These are phyloP conservation scores for Boechera stricta DNA, from an alignment of 345 rosid species.

Conservation along the genomic window DNA sequence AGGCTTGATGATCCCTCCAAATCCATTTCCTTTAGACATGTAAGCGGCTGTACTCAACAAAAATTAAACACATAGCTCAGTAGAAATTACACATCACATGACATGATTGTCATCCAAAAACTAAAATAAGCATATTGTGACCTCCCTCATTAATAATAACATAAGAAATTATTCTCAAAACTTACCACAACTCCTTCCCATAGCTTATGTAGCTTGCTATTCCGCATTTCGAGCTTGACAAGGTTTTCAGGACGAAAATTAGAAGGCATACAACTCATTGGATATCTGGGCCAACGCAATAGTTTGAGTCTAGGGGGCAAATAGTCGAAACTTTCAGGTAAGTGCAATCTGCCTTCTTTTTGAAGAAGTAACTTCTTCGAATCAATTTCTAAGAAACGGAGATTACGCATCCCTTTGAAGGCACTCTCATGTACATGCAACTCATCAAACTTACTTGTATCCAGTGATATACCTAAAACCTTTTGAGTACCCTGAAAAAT, in stretches of 20 bases:
- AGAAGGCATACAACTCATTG: slow-evolving; percentile 13
- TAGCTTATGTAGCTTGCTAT: not conserved
- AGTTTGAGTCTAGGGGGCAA: no score
- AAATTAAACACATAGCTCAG: not conserved
- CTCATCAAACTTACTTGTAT: no score
- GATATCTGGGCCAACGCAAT: slow-evolving; percentile 8
- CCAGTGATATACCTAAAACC: no score
- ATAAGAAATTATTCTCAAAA: not conserved
- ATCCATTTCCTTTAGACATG: not conserved
- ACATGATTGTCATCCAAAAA: not conserved
- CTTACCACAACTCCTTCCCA: slow-evolving; percentile 33
- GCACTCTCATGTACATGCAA: no score
- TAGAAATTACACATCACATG: not conserved
- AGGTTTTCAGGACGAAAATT: not conserved
- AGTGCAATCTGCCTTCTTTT: no score
- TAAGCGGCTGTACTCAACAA: not conserved
- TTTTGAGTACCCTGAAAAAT: no score
- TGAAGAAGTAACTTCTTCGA: no score
- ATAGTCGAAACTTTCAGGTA: no score
- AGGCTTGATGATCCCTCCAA: not conserved
- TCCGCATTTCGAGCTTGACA: not conserved
- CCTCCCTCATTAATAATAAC: no score
- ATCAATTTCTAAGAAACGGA: no score
- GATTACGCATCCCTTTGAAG: no score
- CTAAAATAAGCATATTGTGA: not conserved